A percentile compares a stretch with the other conserved stretches of the same genome.
Evolutionary conservation across 2,329 filamentous ascomycete genomes (phyloP).

Genomic region (Colletotrichum cordylinicola): DNA sequence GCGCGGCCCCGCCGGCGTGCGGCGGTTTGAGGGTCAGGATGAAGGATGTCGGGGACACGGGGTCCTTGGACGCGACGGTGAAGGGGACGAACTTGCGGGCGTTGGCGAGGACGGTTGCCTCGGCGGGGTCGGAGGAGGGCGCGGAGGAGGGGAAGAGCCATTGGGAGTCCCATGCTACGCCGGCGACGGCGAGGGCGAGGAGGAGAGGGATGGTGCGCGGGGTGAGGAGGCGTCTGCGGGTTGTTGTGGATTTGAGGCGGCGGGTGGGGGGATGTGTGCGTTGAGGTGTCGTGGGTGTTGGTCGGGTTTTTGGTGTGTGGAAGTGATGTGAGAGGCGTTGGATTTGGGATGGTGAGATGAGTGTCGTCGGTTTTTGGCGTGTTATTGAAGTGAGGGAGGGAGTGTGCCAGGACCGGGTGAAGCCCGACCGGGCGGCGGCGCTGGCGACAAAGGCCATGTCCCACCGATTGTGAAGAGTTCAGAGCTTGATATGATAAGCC

Average conservation of each 20-base stretch:
- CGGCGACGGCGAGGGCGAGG: slow-evolving; percentile 2
- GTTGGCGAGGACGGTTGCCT: slow-evolving; percentile 52
- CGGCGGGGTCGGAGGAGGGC: background rate
- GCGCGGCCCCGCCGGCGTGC: slow-evolving; percentile 25
- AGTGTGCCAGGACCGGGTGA: background rate
- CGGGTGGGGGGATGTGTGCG: background rate
- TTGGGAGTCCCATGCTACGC: slow-evolving; percentile 17
- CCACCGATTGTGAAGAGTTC: background rate
- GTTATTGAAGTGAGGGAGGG: background rate
- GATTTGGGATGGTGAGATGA: background rate
- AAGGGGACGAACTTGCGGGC: slow-evolving; percentile 67
- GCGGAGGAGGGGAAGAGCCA: slow-evolving; percentile 16
- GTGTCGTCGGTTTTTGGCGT: background rate
- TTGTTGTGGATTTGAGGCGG: background rate
- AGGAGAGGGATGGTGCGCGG: slow-evolving; percentile 9
- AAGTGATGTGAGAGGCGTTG: background rate
- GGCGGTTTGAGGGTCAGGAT: slow-evolving; percentile 68
- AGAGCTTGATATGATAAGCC: background rate
- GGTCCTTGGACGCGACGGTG: slow-evolving; percentile 64
- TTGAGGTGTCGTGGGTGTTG: too few species aligned
- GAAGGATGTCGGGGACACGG: slow-evolving; percentile 70
- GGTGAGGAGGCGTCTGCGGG: background rate
- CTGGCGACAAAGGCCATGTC: background rate
- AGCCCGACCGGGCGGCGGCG: background rate
- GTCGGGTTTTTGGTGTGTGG: background rate